Evolutionary conservation across 2,329 filamentous ascomycete genomes (phyloP), one percentile per base, ranked within the genome.

Genomic region (Gliomastix tumulicola): DNA sequence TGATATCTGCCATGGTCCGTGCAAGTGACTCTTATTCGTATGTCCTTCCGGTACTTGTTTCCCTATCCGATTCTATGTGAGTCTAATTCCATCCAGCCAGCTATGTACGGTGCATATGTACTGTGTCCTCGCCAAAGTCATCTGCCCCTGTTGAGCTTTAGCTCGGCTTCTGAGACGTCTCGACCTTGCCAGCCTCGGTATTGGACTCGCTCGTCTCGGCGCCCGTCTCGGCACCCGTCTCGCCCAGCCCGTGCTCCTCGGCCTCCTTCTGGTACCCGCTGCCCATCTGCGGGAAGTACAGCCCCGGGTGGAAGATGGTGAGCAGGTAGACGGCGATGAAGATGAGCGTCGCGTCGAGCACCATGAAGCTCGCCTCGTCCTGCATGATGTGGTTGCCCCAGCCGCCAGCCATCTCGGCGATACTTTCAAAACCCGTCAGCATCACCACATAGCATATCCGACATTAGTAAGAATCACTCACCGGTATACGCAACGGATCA

Each of bases 371-470:
- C 31, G 63, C 59, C 59, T 82, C 63, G 53, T 80, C 68, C 45
- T 76, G 73, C 75, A 82, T 81, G 50, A 81, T 73, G 13, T 63
- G 50, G 56, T 77, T 79, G 9, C 71, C 73, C 76, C 76, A 82
- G 16, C 78, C 77, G 19, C 74, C 73, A 3, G 71, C 69, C 74
- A 82, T 79, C 51, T 82, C 77, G 2, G 69, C 71, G 36, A 81
- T 72, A 47, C 74, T 76, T 36, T 18, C 7, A 5, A 10, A 9
- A 13, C 25, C 10, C 7, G 25, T 28, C 25, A 28, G 25, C 17
- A 28, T 8, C 31, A 17, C 10, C 18, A 5, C 23, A 13, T 16
- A 37, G 11, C n/a, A 22, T 36, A n/a, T 21, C 6, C 2, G 4
- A 22, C 11, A 18, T 19, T n/a, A 21, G 12, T 19, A 12, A 32